These are phyloP conservation scores for Volvox africanus DNA, from an alignment of 139 green algal species.

Conservation along the genomic window DNA sequence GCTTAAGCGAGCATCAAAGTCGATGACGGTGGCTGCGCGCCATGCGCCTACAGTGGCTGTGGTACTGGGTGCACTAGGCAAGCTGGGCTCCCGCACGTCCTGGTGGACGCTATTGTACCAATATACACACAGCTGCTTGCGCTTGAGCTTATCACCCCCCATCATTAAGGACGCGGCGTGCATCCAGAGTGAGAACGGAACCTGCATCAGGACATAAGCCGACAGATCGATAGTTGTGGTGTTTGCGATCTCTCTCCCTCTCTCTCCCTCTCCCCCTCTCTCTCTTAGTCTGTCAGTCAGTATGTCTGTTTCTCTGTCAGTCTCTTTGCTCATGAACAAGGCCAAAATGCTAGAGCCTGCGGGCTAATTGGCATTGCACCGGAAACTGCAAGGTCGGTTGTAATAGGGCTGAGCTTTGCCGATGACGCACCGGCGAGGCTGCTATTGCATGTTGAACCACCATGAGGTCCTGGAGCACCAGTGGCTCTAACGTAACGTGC, in stretches of 20 bases:
- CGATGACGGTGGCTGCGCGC: background rate
- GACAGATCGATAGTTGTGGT: no score
- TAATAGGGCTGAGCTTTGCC: no score
- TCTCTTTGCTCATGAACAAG: no score
- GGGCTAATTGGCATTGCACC: no score
- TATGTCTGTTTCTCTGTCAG: no score
- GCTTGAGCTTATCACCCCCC: background rate
- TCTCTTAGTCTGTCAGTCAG: no score
- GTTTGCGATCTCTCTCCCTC: no score
- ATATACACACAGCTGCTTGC: conserved; percentile 23
- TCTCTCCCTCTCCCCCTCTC: no score
- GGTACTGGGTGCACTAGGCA: background rate
- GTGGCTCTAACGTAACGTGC: background rate
- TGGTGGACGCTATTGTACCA: background rate
- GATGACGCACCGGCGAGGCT: background rate
- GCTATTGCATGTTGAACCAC: background rate
- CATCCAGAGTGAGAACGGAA: background rate
- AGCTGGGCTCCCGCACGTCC: background rate
- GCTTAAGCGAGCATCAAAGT: background rate
- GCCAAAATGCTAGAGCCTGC: no score
- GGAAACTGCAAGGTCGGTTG: no score
- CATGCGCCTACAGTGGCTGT: background rate
- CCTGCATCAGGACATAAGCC: background rate
- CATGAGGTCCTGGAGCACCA: background rate
- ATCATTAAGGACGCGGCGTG: background rate